phyloP scores from a whole-genome alignment of 768 basidiomycete species.

The Guyanaporus albipodus region DNA sequence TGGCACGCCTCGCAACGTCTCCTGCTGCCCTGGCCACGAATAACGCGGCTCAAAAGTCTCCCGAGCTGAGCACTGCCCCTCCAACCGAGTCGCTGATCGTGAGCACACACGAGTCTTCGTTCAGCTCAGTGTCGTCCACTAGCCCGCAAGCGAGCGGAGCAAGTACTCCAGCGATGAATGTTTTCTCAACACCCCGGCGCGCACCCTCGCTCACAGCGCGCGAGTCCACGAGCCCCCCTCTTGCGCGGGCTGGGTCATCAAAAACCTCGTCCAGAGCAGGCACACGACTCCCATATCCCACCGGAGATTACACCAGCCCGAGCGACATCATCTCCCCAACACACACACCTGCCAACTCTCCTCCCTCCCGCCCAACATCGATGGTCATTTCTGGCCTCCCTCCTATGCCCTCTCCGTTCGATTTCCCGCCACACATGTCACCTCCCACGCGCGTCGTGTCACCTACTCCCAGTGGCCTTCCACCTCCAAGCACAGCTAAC shows the following conservation, averaged over 20 bases:
- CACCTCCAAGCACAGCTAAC: constrained; percentile 38
- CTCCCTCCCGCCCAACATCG: constrained; percentile 46
- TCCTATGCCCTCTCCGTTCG: constrained; percentile 22
- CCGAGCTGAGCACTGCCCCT: constrained; percentile 43
- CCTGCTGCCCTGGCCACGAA: constrained; percentile 43
- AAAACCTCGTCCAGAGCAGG: constrained; percentile 25
- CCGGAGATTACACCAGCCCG: constrained; percentile 77
- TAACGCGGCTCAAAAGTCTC: constrained; percentile 41
- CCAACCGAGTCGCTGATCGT: constrained; percentile 46
- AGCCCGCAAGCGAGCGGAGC: constrained; percentile 14
- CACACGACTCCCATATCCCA: constrained; percentile 71
- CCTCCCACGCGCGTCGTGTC: constrained; percentile 23
- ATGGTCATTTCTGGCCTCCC: constrained; percentile 44
- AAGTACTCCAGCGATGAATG: constrained; percentile 10
- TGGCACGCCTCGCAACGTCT: constrained; percentile 66
- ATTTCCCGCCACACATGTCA: constrained; percentile 18
- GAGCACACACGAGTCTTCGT: constrained; percentile 25
- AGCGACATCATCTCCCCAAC: constrained; percentile 39
- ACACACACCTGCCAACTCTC: constrained; percentile 43
- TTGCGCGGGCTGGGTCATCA: constrained; percentile 43
- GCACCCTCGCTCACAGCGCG: constrained; percentile 42
- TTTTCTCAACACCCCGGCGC: constrained; percentile 29
- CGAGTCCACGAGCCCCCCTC: constrained; percentile 63
- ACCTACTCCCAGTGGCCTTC: constrained; percentile 33
- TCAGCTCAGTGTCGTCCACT: constrained; percentile 15